Conservation (phyloP, 2,329 filamentous ascomycete species). For the Neonectria punicea region DNA sequence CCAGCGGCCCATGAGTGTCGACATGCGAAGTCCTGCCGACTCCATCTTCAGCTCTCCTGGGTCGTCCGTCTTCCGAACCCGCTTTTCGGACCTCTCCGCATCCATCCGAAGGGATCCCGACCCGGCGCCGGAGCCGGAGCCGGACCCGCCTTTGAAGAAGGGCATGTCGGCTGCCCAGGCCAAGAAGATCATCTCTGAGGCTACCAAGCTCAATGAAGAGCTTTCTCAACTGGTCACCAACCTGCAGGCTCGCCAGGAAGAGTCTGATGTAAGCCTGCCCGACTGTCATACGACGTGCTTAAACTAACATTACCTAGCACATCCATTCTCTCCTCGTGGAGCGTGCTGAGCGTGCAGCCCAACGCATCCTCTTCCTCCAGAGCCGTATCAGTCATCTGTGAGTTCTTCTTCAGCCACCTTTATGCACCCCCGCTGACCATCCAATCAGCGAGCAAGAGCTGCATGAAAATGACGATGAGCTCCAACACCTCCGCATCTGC, state of each 20-base stretch:
- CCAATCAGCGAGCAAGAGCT: constrained; percentile 63
- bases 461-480: constrained; percentile 67
- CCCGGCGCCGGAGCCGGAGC: constrained; percentile 41
- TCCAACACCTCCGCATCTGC: constrained; percentile 70
- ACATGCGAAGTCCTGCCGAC: constrained; percentile 43
- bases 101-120: constrained; percentile 46
- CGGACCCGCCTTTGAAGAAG: constrained; percentile 42
- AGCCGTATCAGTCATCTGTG: constrained; percentile 68
- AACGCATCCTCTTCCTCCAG: constrained; percentile 70
- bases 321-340: constrained; percentile 70
- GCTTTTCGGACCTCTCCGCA: constrained; percentile 53
- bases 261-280: constrained; percentile 62
- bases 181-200: constrained; percentile 50
- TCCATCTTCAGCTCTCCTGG: constrained; percentile 50
- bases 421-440: constrained; percentile 19
- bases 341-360: constrained; percentile 66
- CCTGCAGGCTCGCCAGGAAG: constrained; percentile 66
- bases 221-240: constrained; percentile 61
- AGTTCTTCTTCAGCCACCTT: constrained; percentile 30
- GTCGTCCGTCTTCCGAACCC: constrained; percentile 51
- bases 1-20: constrained; percentile 37
- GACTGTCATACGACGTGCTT: background rate
- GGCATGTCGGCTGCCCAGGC: constrained; percentile 50
- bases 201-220: constrained; percentile 58
- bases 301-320: constrained; percentile 56